Percentiles rank a stretch among this genome's conserved stretches.
phyloP scores from a whole-genome alignment of 257 asterid species.

The Lantana camara region DNA sequence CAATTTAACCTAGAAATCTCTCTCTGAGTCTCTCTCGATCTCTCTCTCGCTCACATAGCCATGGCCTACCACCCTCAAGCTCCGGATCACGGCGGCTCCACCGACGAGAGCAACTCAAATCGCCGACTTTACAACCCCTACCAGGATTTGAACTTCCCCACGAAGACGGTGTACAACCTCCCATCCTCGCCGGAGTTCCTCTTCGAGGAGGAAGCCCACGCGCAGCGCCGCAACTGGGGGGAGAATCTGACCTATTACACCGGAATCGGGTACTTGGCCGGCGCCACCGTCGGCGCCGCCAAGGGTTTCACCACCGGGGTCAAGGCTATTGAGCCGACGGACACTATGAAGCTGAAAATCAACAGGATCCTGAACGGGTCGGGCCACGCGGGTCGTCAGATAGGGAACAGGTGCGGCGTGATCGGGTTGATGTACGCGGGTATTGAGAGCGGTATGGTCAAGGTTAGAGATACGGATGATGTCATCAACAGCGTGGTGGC shows the following conservation, averaged over 20 bases:
- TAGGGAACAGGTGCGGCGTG: constrained; percentile 83
- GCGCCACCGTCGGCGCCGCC: constrained; percentile 69
- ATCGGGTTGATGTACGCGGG: constrained; percentile 83
- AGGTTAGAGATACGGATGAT: constrained; percentile 66
- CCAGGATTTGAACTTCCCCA: constrained; percentile 69
- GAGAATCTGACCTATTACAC: constrained; percentile 90
- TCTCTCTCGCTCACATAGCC: constrained; percentile 6
- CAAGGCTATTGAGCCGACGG: constrained; percentile 69
- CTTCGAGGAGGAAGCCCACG: constrained; percentile 72
- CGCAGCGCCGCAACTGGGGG: constrained; percentile 94
- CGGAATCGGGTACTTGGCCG: constrained; percentile 78
- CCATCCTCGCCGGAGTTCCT: constrained; percentile 89
- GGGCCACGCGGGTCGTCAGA: constrained; percentile 72
- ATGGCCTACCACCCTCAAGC: constrained; percentile 75
- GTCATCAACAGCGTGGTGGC: constrained; percentile 68
- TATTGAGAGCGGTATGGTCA: constrained; percentile 84
- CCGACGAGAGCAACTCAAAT: constrained; percentile 42
- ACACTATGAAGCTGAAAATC: constrained; percentile 69
- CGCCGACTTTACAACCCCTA: constrained; percentile 92
- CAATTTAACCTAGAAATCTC: constrained; percentile 28
- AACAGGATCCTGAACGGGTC: constrained; percentile 84
- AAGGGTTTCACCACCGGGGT: constrained; percentile 70
- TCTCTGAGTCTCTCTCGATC: background rate
- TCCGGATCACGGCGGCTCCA: constrained; percentile 40
- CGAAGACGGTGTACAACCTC: constrained; percentile 60